Evolutionary conservation across 768 basidiomycete genomes (phyloP).

Genomic region (Naganishia vaughanmartiniae): DNA sequence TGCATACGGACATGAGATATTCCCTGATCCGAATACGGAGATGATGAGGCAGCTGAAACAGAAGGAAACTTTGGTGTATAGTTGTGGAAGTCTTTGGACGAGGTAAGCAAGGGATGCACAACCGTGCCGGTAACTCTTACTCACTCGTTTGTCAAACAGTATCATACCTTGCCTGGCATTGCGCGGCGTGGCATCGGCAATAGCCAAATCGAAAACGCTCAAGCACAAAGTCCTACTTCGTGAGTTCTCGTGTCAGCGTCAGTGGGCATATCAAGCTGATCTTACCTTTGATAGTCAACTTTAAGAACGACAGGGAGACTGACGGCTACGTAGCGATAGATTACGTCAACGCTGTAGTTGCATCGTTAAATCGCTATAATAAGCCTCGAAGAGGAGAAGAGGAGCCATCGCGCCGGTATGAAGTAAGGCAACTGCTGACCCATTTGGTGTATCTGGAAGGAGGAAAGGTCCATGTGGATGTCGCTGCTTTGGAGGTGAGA

Average conservation of each 20-base stretch:
- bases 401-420: slow-evolving; percentile 56
- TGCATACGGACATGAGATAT: slow-evolving; percentile 72
- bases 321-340: slow-evolving; percentile 77
- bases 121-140: background rate
- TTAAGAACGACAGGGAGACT: slow-evolving; percentile 85
- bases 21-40: slow-evolving; percentile 79
- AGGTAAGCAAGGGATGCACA: slow-evolving; percentile 57
- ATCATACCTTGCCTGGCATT: slow-evolving; percentile 90
- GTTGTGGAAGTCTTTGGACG: slow-evolving; percentile 92
- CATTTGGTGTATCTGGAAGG: slow-evolving; percentile 76
- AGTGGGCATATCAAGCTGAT: background rate
- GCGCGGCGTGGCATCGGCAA: slow-evolving; percentile 71
- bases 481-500: slow-evolving; percentile 61
- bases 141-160: slow-evolving; percentile 52
- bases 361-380: slow-evolving; percentile 62
- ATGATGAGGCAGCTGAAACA: slow-evolving; percentile 64
- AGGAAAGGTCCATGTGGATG: slow-evolving; percentile 64
- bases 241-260: slow-evolving; percentile 54
- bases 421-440: slow-evolving; percentile 75
- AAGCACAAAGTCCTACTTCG: slow-evolving; percentile 79
- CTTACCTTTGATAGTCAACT: slow-evolving; percentile 63
- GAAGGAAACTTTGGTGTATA: slow-evolving; percentile 75
- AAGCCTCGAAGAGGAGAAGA: slow-evolving; percentile 50
- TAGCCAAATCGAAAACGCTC: slow-evolving; percentile 69
- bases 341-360: slow-evolving; percentile 75